phyloP scores from a whole-genome alignment of 2,329 filamentous ascomycete species.

The Calonectria leucothoes region DNA sequence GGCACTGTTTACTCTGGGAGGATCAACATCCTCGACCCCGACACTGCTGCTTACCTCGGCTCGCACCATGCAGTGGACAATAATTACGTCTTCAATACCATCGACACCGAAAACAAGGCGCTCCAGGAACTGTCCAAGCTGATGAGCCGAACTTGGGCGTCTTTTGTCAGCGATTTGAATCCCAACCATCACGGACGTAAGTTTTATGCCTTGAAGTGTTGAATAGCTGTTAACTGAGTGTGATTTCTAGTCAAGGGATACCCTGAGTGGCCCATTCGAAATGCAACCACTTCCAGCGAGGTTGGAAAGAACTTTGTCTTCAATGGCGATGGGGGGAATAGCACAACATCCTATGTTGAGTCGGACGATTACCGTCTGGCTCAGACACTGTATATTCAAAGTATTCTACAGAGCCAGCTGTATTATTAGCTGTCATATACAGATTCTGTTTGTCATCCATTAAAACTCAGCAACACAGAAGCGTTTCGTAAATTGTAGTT shows the following conservation, averaged over 20 bases:
- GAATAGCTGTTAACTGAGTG: not conserved
- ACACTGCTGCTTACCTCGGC: not conserved
- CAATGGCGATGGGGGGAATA: not conserved
- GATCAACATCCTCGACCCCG: not conserved
- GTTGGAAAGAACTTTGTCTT: conserved; percentile 8
- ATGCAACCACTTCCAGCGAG: not conserved
- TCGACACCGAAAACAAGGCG: not conserved
- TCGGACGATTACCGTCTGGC: not conserved
- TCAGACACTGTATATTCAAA: conserved; percentile 2
- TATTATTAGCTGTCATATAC: not conserved
- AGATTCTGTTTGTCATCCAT: too few relatives aligned
- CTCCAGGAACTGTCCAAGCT: not conserved
- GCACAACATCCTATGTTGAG: conserved; percentile 1
- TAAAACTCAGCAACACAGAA: too few relatives aligned
- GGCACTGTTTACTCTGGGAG: not conserved
- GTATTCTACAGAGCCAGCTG: not conserved
- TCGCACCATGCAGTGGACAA: not conserved
- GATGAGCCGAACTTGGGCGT: conserved; percentile 9
- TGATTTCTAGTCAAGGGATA: not conserved
- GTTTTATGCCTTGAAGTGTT: not conserved
- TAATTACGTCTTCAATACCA: conserved; percentile 1
- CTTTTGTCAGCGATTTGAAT: not conserved
- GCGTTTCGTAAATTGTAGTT: too few relatives aligned
- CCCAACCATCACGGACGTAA: conserved; percentile 6
- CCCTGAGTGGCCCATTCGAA: not conserved